A percentile compares a stretch with the other conserved stretches of the same genome.
Conservation (phyloP, 768 basidiomycete species). For the Tephrocybe rancida region DNA sequence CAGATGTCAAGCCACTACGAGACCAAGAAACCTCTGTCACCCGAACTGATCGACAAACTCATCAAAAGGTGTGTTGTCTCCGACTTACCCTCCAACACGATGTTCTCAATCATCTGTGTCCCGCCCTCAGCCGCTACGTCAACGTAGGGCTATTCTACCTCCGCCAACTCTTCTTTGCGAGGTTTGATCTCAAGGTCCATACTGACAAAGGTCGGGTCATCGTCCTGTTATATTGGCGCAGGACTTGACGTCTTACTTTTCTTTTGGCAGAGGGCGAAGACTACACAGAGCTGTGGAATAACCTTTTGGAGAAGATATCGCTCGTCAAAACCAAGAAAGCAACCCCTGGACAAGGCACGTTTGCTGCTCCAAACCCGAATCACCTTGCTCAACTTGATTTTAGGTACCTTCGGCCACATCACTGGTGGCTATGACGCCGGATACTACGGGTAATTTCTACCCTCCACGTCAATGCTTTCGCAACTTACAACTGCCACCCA, state of each 20-base stretch:
- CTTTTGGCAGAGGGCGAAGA: slow-evolving; percentile 53
- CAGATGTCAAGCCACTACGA: slow-evolving; percentile 85
- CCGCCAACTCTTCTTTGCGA: slow-evolving; percentile 84
- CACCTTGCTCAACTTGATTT: slow-evolving; percentile 9
- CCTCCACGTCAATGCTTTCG: too few relatives aligned
- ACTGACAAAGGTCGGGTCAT: slow-evolving; percentile 63
- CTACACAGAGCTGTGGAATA: slow-evolving; percentile 81
- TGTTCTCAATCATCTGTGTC: neutral
- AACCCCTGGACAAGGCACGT: slow-evolving; percentile 66
- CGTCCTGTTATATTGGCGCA: too few relatives aligned
- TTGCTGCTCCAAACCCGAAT: neutral
- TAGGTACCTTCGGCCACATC: slow-evolving; percentile 72
- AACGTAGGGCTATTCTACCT: slow-evolving; percentile 84
- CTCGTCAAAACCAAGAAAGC: slow-evolving; percentile 63
- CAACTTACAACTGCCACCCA: neutral
- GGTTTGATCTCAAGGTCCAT: slow-evolving; percentile 77
- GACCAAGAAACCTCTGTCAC: slow-evolving; percentile 68
- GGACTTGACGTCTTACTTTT: too few relatives aligned
- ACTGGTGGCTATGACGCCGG: slow-evolving; percentile 70
- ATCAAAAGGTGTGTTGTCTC: slow-evolving; percentile 61
- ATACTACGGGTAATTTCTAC: slow-evolving; percentile 57
- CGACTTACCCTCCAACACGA: neutral
- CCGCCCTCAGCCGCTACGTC: slow-evolving; percentile 79
- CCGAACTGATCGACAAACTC: slow-evolving; percentile 77
- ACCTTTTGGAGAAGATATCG: slow-evolving; percentile 67